These are phyloP conservation scores for Xylariaceae sp. DNA, from an alignment of 2,329 filamentous ascomycete species.

Conservation along the genomic window DNA sequence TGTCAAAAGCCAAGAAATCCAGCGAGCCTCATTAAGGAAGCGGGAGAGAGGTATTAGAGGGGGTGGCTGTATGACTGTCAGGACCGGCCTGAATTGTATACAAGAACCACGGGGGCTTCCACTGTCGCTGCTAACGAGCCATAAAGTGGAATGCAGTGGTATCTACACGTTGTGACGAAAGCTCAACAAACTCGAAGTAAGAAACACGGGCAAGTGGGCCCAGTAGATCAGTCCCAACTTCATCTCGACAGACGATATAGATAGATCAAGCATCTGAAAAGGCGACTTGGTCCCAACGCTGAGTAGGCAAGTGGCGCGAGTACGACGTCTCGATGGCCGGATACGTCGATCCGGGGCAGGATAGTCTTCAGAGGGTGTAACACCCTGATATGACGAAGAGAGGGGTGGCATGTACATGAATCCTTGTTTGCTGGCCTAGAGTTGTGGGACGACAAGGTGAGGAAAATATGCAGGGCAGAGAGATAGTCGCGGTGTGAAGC, in stretches of 20 bases:
- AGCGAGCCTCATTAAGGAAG: constrained; percentile 14
- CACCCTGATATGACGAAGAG: constrained; percentile 21
- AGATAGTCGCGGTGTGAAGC: constrained; percentile 18
- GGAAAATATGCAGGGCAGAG: constrained; percentile 9
- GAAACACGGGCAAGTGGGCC: too few relatives aligned
- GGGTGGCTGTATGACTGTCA: constrained; percentile 30
- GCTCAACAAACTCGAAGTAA: too few relatives aligned
- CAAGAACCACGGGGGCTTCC: constrained; percentile 10
- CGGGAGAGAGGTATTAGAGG: constrained; percentile 29
- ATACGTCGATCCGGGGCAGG: constrained; percentile 32
- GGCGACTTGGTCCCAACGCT: constrained; percentile 14
- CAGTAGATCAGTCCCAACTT: too few relatives aligned
- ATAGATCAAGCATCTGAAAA: too few relatives aligned
- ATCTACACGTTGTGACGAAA: too few relatives aligned
- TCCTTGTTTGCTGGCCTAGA: too few relatives aligned
- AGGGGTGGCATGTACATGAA: constrained; percentile 25
- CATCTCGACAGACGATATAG: too few relatives aligned
- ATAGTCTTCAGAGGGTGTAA: constrained; percentile 22
- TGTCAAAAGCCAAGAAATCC: constrained; percentile 16
- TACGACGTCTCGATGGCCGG: constrained; percentile 26
- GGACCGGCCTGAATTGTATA: too few relatives aligned
- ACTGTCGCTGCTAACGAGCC: too few relatives aligned
- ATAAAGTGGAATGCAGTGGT: too few relatives aligned
- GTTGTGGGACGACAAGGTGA: too few relatives aligned
- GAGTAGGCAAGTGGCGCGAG: constrained; percentile 27